Evolutionary conservation across 2,329 filamentous ascomycete genomes (phyloP).

Genomic region (Acarospora socialis): DNA sequence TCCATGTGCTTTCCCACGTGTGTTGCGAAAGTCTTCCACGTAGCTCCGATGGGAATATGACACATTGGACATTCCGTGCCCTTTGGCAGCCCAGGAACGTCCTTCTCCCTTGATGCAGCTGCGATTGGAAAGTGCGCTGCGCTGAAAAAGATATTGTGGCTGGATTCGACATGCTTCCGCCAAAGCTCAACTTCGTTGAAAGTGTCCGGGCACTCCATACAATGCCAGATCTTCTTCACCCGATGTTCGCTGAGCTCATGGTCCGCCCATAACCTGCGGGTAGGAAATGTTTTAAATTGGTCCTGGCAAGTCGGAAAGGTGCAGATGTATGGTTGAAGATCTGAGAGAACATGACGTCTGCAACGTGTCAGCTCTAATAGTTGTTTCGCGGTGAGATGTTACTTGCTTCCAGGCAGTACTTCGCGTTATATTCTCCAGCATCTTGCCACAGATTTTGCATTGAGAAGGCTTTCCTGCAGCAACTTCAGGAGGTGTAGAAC

Average conservation of each 20-base stretch:
- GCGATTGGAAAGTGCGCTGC: neutral
- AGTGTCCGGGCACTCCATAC: slow-evolving; percentile 5
- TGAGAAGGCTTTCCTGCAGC: slow-evolving; percentile 7
- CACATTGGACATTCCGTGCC: slow-evolving; percentile 8
- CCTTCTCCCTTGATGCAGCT: neutral
- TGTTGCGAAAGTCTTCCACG: slow-evolving; percentile 6
- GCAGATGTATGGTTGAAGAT: slow-evolving; percentile 16
- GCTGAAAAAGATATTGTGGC: neutral
- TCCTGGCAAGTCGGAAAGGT: slow-evolving; percentile 10
- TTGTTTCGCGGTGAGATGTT: neutral
- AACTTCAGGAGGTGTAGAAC: slow-evolving; percentile 7
- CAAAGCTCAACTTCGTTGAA: neutral
- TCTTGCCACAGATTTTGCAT: slow-evolving; percentile 11
- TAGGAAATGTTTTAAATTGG: slow-evolving; percentile 8
- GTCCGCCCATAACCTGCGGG: slow-evolving; percentile 9
- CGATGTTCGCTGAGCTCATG: slow-evolving; percentile 13
- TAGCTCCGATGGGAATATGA: neutral
- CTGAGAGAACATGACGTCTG: slow-evolving; percentile 13
- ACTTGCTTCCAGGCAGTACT: slow-evolving; percentile 15
- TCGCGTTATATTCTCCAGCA: slow-evolving; percentile 6
- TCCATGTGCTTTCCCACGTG: slow-evolving; percentile 10
- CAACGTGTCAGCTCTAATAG: slow-evolving; percentile 1
- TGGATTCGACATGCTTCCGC: slow-evolving; percentile 4
- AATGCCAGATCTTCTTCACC: slow-evolving; percentile 5
- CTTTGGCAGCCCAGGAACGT: neutral